Evolutionary conservation across 83 land plant genomes (phyloP).

Genomic region (Isoetes engelmannii): DNA sequence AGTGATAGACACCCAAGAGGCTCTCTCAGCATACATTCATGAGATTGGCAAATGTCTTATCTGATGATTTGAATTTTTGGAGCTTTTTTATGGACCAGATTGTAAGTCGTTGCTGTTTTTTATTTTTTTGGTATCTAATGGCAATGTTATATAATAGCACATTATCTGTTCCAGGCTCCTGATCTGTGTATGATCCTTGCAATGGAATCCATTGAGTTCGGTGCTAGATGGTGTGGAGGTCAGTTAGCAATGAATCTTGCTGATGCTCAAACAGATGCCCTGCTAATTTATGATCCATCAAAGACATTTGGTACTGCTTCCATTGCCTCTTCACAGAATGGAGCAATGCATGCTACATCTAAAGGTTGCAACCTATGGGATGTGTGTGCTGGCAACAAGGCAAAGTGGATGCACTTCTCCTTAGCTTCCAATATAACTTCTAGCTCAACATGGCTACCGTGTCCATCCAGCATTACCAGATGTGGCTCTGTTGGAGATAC

Average conservation of each 20-base stretch:
- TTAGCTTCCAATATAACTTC: conserved; percentile 5
- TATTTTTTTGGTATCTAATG: background rate
- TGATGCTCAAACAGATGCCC: conserved; percentile 6
- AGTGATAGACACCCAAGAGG: conserved; percentile 3
- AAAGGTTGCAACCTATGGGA: conserved; percentile 6
- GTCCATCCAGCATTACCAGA: no score
- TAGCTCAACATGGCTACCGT: no score
- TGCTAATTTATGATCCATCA: conserved; percentile 17
- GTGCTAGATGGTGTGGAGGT: conserved; percentile 7
- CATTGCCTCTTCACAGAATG: no score
- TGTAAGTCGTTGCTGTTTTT: conserved; percentile 5
- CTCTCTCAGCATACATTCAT: conserved; percentile 1
- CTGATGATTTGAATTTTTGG: conserved; percentile 18
- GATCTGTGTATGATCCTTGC: conserved; percentile 13
- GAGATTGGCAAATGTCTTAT: conserved; percentile 18
- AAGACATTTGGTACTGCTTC: conserved; percentile 14
- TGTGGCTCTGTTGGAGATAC: no score
- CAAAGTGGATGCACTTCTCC: conserved; percentile 5
- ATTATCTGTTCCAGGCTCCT: conserved; percentile 13
- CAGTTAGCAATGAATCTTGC: background rate
- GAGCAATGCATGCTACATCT: no score
- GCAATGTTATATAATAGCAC: background rate
- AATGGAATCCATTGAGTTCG: background rate
- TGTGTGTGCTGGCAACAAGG: background rate
- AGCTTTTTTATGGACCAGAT: conserved; percentile 15